These are phyloP conservation scores for Acanthamoeba castellanii DNA, from an alignment of 208 protist species.

Conservation along the genomic window DNA sequence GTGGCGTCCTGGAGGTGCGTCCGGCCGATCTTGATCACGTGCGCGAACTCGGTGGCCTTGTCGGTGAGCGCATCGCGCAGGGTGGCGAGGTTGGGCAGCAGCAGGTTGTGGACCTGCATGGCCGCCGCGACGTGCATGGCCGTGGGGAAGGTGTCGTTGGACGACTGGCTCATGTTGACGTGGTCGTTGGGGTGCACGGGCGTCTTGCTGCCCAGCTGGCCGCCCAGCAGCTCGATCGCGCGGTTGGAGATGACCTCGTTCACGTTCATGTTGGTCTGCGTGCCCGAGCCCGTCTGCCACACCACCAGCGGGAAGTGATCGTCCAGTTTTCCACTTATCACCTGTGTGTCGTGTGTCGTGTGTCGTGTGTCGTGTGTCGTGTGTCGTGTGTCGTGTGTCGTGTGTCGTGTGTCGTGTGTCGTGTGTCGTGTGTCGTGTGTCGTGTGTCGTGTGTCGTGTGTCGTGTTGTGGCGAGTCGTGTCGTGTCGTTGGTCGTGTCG, in stretches of 20 bases:
- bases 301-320: slow-evolving; percentile 90
- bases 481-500: too few species aligned
- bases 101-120: slow-evolving; percentile 78
- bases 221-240: slow-evolving; percentile 91
- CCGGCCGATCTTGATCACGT: slow-evolving; percentile 95
- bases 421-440: slow-evolving; percentile 15
- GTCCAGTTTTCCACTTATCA: slow-evolving; percentile 85
- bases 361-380: too few species aligned
- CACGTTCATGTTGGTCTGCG: slow-evolving; percentile 96
- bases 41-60: slow-evolving; percentile 89
- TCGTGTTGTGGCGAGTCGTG: slow-evolving; percentile 37
- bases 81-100: slow-evolving; percentile 86
- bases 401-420: too few species aligned
- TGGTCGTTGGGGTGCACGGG: slow-evolving; percentile 95
- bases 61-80: slow-evolving; percentile 82
- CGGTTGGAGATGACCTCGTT: slow-evolving; percentile 95
- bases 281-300: slow-evolving; percentile 94
- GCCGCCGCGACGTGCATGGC: slow-evolving; percentile 91
- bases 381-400: too few species aligned
- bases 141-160: slow-evolving; percentile 93
- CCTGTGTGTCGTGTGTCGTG: background rate
- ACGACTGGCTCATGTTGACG: slow-evolving; percentile 94
- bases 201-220: slow-evolving; percentile 90
- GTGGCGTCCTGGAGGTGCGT: slow-evolving; percentile 95
- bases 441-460: slow-evolving; percentile 76